phyloP scores from a whole-genome alignment of 106 monocot genomes.

The Ottelia alismoides region DNA sequence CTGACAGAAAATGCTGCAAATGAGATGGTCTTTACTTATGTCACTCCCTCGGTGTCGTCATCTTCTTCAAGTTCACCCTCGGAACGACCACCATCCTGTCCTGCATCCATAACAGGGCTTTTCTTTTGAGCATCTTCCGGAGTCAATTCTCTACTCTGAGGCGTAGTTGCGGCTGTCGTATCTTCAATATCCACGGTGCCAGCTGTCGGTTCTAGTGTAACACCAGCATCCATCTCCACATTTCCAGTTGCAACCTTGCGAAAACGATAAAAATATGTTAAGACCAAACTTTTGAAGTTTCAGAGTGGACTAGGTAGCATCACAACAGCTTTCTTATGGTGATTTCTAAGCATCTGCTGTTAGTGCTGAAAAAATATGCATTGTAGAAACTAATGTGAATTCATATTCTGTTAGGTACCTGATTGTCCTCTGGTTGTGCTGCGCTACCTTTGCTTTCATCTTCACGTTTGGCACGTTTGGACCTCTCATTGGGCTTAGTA shows the following conservation, averaged over 20 bases:
- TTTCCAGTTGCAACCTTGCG: conserved; percentile 32
- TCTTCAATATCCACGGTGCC: conserved; percentile 44
- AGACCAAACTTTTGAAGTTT: no score
- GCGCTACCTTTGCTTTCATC: conserved; percentile 52
- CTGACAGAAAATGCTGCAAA: no score
- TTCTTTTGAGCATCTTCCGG: conserved; percentile 66
- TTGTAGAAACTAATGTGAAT: neutral
- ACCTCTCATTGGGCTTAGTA: conserved; percentile 60
- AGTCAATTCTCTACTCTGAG: conserved; percentile 16
- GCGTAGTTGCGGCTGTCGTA: conserved; percentile 7
- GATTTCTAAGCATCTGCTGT: neutral
- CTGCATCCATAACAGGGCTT: conserved; percentile 46
- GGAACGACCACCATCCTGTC: conserved; percentile 43
- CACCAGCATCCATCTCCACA: conserved; percentile 41
- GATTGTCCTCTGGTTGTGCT: conserved; percentile 46
- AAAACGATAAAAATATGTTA: neutral
- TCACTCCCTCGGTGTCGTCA: conserved; percentile 26
- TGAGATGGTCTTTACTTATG: conserved; percentile 8
- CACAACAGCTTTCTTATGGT: neutral
- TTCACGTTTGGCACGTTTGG: conserved; percentile 70
- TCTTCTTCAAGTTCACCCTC: conserved; percentile 55
- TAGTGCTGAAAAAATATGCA: conserved; percentile 1
- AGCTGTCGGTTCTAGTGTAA: conserved; percentile 42
- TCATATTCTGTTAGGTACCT: conserved; percentile 20
- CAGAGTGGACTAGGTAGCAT: no score